Evolutionary conservation across 2,329 filamentous ascomycete species (phyloP).

Genomic region (Fusarium transvaalense): DNA sequence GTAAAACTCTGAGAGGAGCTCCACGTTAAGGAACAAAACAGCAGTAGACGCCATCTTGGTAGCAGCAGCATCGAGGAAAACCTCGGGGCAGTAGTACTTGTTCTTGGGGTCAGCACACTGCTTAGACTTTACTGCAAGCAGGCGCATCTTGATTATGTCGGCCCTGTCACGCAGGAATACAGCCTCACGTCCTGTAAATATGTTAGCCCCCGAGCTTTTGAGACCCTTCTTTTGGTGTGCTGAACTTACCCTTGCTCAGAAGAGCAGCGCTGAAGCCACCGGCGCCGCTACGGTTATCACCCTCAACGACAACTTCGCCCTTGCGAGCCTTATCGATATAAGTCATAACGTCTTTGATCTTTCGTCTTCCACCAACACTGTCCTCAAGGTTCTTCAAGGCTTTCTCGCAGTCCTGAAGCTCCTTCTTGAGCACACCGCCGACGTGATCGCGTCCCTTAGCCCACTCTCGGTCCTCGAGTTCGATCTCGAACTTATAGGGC

Average conservation of each 20-base stretch:
- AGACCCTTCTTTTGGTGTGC: background rate
- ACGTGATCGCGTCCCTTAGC: constrained; percentile 85
- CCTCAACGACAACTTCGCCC: constrained; percentile 86
- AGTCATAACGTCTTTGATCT: constrained; percentile 87
- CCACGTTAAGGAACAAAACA: constrained; percentile 96
- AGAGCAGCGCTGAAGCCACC: constrained; percentile 93
- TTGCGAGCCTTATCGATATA: constrained; percentile 93
- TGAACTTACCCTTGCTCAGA: constrained; percentile 77
- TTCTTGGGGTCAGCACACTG: constrained; percentile 87
- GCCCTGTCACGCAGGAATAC: constrained; percentile 93
- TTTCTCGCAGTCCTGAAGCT: constrained; percentile 84
- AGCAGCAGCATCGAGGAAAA: constrained; percentile 97
- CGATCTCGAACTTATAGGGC: constrained; percentile 98
- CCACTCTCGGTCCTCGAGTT: constrained; percentile 94
- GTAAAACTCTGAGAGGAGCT: constrained; percentile 96
- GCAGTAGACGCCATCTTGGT: constrained; percentile 95
- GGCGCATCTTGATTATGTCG: constrained; percentile 89
- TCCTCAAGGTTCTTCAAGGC: constrained; percentile 83
- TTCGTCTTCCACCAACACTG: constrained; percentile 82
- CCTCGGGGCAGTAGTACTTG: constrained; percentile 96
- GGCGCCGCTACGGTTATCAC: constrained; percentile 84
- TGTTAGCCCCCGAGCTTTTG: constrained; percentile 44
- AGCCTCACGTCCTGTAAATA: constrained; percentile 80
- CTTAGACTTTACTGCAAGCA: constrained; percentile 88
- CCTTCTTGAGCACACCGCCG: constrained; percentile 82